Base-by-base conservation (phyloP, 805 yeast species). In the Wickerhamiella sergipiensis region DNA sequence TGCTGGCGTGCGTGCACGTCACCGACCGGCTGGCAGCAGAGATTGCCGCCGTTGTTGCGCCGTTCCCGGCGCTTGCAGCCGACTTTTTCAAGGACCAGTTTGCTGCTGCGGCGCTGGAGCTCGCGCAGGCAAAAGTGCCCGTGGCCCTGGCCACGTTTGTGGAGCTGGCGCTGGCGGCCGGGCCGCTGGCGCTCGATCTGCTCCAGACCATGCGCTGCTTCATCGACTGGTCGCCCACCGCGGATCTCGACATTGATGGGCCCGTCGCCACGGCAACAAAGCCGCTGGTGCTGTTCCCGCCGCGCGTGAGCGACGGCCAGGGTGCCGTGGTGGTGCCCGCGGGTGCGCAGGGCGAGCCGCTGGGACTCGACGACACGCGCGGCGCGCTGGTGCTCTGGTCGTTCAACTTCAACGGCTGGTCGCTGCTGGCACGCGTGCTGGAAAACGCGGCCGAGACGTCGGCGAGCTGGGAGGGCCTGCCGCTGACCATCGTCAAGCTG, bases 351-450 rank as follows among this genome's bases (percentile, higher is more conserved):
- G 97, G 90, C 2, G 81, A 83, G 56, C 65, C 85, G 2, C 65
- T 89, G 9, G 53, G 55, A 13, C 52, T 49, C 10, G 71, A 77
- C 3, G 61, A 68, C 2, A 65, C 68, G 13, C 59, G 66, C 23
- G 40, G 40, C 3, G 62, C 67, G 7, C 57, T 68, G 9, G 83
- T 84, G 2, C 74, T 86, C 21, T 88, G 92, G 67, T 67, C 81
- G 24, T 78, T 83, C 61, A 73, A 74, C 3, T 87, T 81, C 62
- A 85, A 81, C 61, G 97, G 97, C 1, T 88, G 97, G 95, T 76
- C 95, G 0, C 66, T 84, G 24, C 59, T 90, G 17, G 97, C 97
- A 1, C 74, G 95, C 59, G 68, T 85, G 0, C 64, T 89, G 31
- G 88, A 84, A 56, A 83, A 83, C 55, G 65, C 82, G 9, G 58